Conservation (phyloP, 176 grass and related monocot species). For the Aegilops bicornis region DNA sequence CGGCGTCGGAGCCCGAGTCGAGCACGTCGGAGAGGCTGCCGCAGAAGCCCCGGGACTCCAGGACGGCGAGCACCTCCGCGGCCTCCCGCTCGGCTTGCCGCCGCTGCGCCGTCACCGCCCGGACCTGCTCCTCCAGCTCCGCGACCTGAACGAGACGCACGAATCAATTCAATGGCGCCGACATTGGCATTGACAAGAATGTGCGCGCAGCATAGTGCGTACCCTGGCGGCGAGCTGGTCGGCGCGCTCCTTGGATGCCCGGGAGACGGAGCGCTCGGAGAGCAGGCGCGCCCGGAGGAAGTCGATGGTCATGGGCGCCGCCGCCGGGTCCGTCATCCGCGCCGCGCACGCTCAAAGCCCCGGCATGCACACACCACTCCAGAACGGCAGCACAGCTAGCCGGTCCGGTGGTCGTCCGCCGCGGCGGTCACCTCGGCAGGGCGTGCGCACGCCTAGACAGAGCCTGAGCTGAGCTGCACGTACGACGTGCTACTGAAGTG, state of each 20-base stretch:
- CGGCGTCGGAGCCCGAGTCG: conserved; percentile 50
- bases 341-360: neutral
- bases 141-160: conserved; percentile 45
- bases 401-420: too few species aligned
- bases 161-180: neutral
- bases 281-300: conserved; percentile 94
- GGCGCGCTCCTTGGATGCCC: conserved; percentile 77
- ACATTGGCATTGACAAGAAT: neutral
- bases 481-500: neutral
- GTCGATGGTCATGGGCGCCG: conserved; percentile 80
- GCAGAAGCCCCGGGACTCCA: conserved; percentile 63
- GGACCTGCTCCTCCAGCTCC: conserved; percentile 92
- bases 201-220: neutral
- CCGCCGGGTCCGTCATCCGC: conserved; percentile 56
- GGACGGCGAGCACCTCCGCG: conserved; percentile 57
- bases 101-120: conserved; percentile 60
- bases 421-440: too few species aligned
- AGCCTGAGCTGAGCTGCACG: neutral
- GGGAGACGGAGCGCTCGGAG: conserved; percentile 88
- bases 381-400: too few species aligned
- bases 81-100: conserved; percentile 72
- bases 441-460: too few species aligned
- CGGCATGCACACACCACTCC: neutral
- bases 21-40: conserved; percentile 47
- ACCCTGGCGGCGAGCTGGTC: conserved; percentile 85